A percentile compares a stretch with the other conserved stretches of the same genome.
Evolutionary conservation across 495 filamentous ascomycete species (phyloP).

Genomic region (Bombardia bombarda): DNA sequence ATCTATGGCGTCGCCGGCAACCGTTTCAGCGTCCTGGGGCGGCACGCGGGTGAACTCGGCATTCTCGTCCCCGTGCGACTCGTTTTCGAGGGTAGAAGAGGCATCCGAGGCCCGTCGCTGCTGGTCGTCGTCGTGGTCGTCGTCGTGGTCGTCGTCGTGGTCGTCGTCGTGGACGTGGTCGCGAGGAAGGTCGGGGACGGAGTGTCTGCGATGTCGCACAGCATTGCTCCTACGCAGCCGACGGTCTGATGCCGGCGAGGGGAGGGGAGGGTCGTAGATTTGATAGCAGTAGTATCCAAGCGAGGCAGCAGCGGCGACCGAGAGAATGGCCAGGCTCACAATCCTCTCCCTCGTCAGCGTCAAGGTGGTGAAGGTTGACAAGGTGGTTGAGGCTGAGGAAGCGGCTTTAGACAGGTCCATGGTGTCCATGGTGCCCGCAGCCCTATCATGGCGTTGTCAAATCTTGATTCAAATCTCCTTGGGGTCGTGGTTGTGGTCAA

Average conservation of each 20-base stretch:
- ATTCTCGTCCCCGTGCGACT: conserved; percentile 34
- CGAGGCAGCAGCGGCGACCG: conserved; percentile 26
- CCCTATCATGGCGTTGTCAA: conserved; percentile 18
- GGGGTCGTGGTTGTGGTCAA: too few species aligned
- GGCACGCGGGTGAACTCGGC: conserved; percentile 28
- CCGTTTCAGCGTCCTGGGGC: conserved; percentile 45
- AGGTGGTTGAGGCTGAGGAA: conserved; percentile 31
- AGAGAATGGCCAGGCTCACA: conserved; percentile 25
- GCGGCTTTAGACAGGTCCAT: too few species aligned
- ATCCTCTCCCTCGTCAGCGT: conserved; percentile 35
- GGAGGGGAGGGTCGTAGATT: conserved; percentile 14
- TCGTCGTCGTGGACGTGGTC: conserved; percentile 17
- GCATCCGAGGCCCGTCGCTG: conserved; percentile 12
- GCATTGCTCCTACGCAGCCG: conserved; percentile 53
- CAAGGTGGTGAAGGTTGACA: too few species aligned
- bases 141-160: conserved; percentile 6
- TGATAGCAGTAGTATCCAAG: conserved; percentile 34
- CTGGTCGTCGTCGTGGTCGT: conserved; percentile 5
- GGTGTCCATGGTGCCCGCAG: conserved; percentile 9
- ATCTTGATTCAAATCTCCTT: too few species aligned
- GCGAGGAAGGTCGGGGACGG: conserved; percentile 14
- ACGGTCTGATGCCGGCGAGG: conserved; percentile 15
- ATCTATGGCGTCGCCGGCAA: conserved; percentile 51
- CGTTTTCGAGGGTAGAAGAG: conserved; percentile 24
- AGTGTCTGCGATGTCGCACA: conserved; percentile 38